phyloP scores from a whole-genome alignment of 2,329 filamentous ascomycete species.

The Sporothrix dimorphospora region DNA sequence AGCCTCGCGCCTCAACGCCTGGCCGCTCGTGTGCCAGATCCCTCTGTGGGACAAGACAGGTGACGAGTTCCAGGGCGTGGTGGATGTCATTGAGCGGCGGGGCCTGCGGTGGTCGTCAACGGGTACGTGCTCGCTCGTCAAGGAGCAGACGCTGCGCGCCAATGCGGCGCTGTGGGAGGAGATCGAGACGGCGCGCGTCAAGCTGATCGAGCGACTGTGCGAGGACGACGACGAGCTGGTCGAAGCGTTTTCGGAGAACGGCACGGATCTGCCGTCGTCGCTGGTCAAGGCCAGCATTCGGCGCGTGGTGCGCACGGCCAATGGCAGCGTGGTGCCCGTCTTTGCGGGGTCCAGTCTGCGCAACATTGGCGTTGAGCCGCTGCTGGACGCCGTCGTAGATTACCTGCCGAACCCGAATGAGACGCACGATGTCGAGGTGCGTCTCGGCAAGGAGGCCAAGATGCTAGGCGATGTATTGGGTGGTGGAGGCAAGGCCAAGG shows the following conservation, averaged over 20 bases:
- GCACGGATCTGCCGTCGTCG: slow-evolving; percentile 70
- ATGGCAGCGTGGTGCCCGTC: slow-evolving; percentile 78
- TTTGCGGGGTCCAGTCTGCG: slow-evolving; percentile 92
- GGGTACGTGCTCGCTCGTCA: slow-evolving; percentile 40
- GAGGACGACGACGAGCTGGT: slow-evolving; percentile 88
- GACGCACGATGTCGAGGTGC: slow-evolving; percentile 33
- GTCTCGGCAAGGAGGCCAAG: slow-evolving; percentile 56
- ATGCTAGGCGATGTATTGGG: slow-evolving; percentile 47
- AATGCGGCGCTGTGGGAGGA: slow-evolving; percentile 65
- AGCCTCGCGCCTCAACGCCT: slow-evolving; percentile 74
- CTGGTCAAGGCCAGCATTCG: slow-evolving; percentile 76
- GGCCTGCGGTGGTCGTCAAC: slow-evolving; percentile 69
- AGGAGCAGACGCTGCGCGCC: slow-evolving; percentile 48
- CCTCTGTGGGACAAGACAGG: slow-evolving; percentile 91
- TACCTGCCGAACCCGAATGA: slow-evolving; percentile 76
- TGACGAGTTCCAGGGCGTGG: slow-evolving; percentile 74
- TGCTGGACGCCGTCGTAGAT: slow-evolving; percentile 86
- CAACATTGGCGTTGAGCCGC: slow-evolving; percentile 90
- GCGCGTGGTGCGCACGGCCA: slow-evolving; percentile 66
- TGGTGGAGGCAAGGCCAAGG: slow-evolving; percentile 18
- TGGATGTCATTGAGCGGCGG: slow-evolving; percentile 76
- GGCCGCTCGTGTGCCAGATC: slow-evolving; percentile 91
- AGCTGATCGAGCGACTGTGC: slow-evolving; percentile 80
- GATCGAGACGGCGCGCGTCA: slow-evolving; percentile 73
- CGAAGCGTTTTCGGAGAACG: slow-evolving; percentile 77